Conservation (phyloP, 2,329 filamentous ascomycete genomes). For the Nannizzia gypsea region DNA sequence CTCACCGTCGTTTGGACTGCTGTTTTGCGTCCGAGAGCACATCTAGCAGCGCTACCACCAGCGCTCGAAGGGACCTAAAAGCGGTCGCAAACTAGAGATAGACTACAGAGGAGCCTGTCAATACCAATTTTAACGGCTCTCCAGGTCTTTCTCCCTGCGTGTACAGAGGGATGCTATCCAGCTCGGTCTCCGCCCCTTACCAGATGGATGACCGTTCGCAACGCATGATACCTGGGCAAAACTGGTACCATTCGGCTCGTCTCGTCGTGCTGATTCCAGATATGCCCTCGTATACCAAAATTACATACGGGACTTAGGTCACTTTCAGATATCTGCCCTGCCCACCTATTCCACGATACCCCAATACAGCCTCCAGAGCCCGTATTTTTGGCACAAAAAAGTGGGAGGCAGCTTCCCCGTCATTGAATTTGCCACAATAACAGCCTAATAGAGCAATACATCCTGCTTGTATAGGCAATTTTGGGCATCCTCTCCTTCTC, state of each 20-base stretch:
- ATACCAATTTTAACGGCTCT: neutral
- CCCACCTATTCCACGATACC: conserved; percentile 1
- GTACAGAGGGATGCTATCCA: neutral
- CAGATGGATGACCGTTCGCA: neutral
- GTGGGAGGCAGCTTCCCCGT: conserved; percentile 10
- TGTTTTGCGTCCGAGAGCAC: neutral
- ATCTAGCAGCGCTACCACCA: neutral
- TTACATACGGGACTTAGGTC: conserved; percentile 8
- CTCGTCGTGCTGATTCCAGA: neutral
- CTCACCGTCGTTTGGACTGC: neutral
- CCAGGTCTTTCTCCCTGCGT: neutral
- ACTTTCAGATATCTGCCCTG: neutral
- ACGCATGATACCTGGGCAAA: neutral
- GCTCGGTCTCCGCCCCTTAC: neutral
- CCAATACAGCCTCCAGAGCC: conserved; percentile 3
- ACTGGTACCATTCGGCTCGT: conserved; percentile 7
- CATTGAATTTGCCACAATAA: neutral
- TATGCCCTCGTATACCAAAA: neutral
- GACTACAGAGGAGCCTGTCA: neutral
- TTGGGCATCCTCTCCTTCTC: neutral
- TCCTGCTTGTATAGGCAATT: conserved; percentile 6
- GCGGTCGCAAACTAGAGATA: neutral
- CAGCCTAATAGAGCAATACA: neutral
- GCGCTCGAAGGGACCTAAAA: neutral
- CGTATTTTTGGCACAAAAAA: conserved; percentile 6